Base-by-base conservation (phyloP, 169 alveolate species). In the Plasmodium adleri region DNA sequence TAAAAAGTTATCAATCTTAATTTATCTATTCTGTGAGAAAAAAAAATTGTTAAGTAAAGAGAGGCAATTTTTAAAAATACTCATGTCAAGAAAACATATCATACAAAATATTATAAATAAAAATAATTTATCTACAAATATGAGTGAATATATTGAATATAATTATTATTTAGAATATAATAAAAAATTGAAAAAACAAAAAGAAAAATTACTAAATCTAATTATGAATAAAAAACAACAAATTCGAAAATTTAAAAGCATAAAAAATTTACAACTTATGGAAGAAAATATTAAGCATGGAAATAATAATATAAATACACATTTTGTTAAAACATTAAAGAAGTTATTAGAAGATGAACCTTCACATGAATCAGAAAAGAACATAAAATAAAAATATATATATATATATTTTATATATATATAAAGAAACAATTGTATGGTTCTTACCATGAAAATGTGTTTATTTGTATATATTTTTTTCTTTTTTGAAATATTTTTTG, bases 21-120 rank as follows among this genome's bases (percentile, higher is more conserved):
- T 86, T 50, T 72, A 71, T 60, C 20, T 86, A 32, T 86, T 86
- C 58, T 86, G 92, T 50, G 92, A 86, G 22, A 86, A 86, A 54
- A 86, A 86, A 72, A 72, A 59, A 9, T 45, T 28, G 17, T 49
- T 86, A 49, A 86, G 43, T 52, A 72, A 66, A 43, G 92, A 86
- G 72, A 86, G 58, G 66, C 59, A 60, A 47, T 86, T 63, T 54
- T 15, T 64, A 62, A 86, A 86, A 49, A 71, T 71, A 26, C 45
- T 67, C n/a, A 26, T 32, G 72, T 80, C 74, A 24, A 86, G 72
- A n/a, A 72, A 71, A 71, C 60, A 24, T 45, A 54, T 71, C 5
- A 71, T 86, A 15, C 89, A 78, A 72, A 62, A 15, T 39, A 20
- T 3, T 43, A 50, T 22, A 15, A 22, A 83, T 60, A 26, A 32